Base-by-base conservation (phyloP, 2,329 filamentous ascomycete genomes). In the Trichoderma arundinaceum region DNA sequence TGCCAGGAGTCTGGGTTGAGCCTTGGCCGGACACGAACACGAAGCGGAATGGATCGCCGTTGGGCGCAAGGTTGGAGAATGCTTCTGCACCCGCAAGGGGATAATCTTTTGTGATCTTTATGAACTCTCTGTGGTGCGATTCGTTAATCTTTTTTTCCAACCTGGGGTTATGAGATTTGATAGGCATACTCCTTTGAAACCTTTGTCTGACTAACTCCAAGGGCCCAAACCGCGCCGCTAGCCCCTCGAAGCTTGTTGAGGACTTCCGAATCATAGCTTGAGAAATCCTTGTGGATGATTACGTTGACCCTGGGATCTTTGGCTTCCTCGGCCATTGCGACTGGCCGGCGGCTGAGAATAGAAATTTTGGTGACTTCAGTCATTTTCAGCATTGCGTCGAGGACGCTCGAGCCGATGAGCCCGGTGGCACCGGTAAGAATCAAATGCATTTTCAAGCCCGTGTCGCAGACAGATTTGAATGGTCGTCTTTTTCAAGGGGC, bases 351-450 rank as follows among this genome's bases (percentile, higher is more conserved):
- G 22, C 46, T 64, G 32, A 68, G 46, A 32, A 68, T 66, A 7
- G 64, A 66, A n/a, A 68, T 61, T 51, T 66, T 66, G 28, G 66
- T 56, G n/a, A 68, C 43, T 10, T 51, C 48, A 4, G 49, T 49
- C n/a, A 60, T 65, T 49, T 59, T 51, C 3, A 68, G 58, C 64
- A 68, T 59, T 13, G 58, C 56, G 17, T 68, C 66, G 7, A 68
- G 54, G 4, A 65, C 64, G 12, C 57, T 61, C 7, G 52, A 54
- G 41, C 66, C 66, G 8, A 68, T 61, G 28, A 68, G 59, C 2
- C 66, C 64, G 1, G 66, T 68, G n/a, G 62, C 62, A 1, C 64
- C 66, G 3, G 59, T 66, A 19, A 68, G 66, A 8, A 68, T 66
- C 0, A 68, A 57, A 12, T 68, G 66, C 66, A 68, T 68, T 3